Evolutionary conservation across 495 filamentous ascomycete species (phyloP).

Genomic region (Tuber calosporum): DNA sequence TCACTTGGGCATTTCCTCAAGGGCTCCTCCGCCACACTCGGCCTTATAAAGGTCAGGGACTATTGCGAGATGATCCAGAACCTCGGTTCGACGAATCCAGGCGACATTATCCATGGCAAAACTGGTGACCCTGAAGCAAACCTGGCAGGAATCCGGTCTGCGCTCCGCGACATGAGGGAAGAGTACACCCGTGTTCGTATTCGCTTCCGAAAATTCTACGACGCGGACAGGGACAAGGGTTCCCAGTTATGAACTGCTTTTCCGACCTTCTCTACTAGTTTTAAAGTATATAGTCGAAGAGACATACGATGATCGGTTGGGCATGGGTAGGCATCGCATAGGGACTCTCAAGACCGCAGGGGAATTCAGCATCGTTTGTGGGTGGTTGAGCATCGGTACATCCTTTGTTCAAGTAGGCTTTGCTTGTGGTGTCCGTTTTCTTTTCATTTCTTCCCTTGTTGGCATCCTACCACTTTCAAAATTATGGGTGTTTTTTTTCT

Average conservation of each 20-base stretch:
- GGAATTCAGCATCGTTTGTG: not conserved
- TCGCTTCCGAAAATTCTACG: constrained; percentile 29
- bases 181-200: constrained; percentile 68
- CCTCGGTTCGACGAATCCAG: constrained; percentile 68
- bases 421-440: constrained; percentile 14
- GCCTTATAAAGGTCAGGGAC: constrained; percentile 84
- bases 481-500: constrained; percentile 33
- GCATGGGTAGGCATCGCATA: not conserved
- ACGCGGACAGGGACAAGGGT: no score
- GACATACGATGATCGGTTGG: not conserved
- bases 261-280: not conserved
- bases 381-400: not conserved
- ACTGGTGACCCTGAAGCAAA: constrained; percentile 57
- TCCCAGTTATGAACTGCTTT: constrained; percentile 9
- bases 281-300: constrained; percentile 1
- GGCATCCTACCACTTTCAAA: constrained; percentile 26
- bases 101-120: constrained; percentile 62
- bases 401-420: constrained; percentile 6
- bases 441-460: constrained; percentile 20
- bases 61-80: constrained; percentile 95
- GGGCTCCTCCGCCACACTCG: constrained; percentile 94
- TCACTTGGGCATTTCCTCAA: constrained; percentile 90
- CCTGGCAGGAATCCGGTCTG: constrained; percentile 60
- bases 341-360: not conserved
- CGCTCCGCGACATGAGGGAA: constrained; percentile 60